Percentiles rank a stretch among this genome's conserved stretches.
These are phyloP conservation scores for Orbilia ellipsospora DNA, from an alignment of 2,329 filamentous ascomycete genomes.

Conservation along the genomic window DNA sequence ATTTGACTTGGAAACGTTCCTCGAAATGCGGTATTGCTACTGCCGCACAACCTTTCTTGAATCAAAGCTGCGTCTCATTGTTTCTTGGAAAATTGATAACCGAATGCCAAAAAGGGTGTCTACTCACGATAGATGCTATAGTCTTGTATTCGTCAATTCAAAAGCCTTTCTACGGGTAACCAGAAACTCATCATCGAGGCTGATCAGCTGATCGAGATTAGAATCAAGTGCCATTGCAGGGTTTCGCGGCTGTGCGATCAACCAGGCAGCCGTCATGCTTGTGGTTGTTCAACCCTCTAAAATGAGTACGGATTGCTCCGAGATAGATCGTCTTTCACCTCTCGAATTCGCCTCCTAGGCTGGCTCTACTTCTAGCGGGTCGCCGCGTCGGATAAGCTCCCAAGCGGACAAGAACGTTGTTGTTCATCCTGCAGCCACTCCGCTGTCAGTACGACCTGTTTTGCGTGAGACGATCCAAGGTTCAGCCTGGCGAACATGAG, in stretches of 20 bases:
- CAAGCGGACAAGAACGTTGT: slow-evolving; percentile 54
- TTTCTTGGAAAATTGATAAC: no score
- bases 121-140: neutral
- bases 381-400: slow-evolving; percentile 53
- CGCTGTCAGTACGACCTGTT: slow-evolving; percentile 53
- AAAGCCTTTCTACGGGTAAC: no score
- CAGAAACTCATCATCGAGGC: no score
- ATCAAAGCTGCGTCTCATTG: no score
- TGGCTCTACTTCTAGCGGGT: slow-evolving; percentile 26
- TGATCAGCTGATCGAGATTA: slow-evolving; percentile 40
- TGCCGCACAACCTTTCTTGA: slow-evolving; percentile 7
- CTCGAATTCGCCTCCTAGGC: slow-evolving; percentile 49
- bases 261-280: slow-evolving; percentile 40
- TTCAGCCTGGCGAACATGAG: slow-evolving; percentile 17
- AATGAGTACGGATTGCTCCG: slow-evolving; percentile 51
- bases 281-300: slow-evolving; percentile 48
- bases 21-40: slow-evolving; percentile 3
- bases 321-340: slow-evolving; percentile 44
- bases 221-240: slow-evolving; percentile 20
- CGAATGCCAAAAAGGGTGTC: no score
- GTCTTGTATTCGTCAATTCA: slow-evolving; percentile 2
- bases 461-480: slow-evolving; percentile 50
- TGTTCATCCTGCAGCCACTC: slow-evolving; percentile 54
- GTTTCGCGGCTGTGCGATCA: slow-evolving; percentile 31
- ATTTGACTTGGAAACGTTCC: slow-evolving; percentile 13